A percentile compares a stretch with the other conserved stretches of the same genome.
Conservation (phyloP, 371 early-diverging fungal species). For the Syncephalis plumigaleata region DNA sequence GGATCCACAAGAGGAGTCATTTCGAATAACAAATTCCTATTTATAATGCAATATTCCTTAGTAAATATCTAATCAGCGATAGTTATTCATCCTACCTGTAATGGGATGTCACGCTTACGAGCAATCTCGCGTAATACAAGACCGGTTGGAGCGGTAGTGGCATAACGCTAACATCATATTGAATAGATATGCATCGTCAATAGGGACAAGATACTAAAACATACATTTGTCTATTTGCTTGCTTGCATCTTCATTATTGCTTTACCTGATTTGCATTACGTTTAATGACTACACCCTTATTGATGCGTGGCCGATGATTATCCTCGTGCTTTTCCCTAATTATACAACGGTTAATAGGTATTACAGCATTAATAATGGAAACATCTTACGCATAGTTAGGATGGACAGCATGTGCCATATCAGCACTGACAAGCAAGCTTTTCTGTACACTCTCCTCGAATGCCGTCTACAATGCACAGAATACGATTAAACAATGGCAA, state of each 20-base stretch:
- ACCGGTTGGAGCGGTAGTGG: slow-evolving; percentile 81
- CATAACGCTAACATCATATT: too few relatives aligned
- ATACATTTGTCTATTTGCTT: too few relatives aligned
- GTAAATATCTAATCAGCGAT: slow-evolving; percentile 62
- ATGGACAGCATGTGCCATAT: slow-evolving; percentile 88
- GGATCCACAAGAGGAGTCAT: slow-evolving; percentile 86
- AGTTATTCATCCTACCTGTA: slow-evolving; percentile 25
- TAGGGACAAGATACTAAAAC: too few relatives aligned
- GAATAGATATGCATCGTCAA: too few relatives aligned
- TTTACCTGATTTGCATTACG: slow-evolving; percentile 81
- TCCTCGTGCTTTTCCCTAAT: slow-evolving; percentile 76
- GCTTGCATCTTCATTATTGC: too few relatives aligned
- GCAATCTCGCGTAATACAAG: slow-evolving; percentile 67
- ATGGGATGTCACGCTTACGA: slow-evolving; percentile 48
- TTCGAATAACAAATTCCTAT: slow-evolving; percentile 80
- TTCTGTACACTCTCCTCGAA: slow-evolving; percentile 75
- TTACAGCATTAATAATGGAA: not conserved
- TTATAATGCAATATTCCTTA: too few relatives aligned
- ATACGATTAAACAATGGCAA: not conserved
- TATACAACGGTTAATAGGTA: slow-evolving; percentile 5
- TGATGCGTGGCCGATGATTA: slow-evolving; percentile 81
- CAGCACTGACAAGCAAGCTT: slow-evolving; percentile 77
- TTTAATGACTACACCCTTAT: slow-evolving; percentile 91
- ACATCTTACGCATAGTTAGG: slow-evolving; percentile 53
- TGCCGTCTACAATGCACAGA: slow-evolving; percentile 18